These are phyloP conservation scores for Quercus lobata DNA, from an alignment of 331 rosid genomes.

Conservation along the genomic window DNA sequence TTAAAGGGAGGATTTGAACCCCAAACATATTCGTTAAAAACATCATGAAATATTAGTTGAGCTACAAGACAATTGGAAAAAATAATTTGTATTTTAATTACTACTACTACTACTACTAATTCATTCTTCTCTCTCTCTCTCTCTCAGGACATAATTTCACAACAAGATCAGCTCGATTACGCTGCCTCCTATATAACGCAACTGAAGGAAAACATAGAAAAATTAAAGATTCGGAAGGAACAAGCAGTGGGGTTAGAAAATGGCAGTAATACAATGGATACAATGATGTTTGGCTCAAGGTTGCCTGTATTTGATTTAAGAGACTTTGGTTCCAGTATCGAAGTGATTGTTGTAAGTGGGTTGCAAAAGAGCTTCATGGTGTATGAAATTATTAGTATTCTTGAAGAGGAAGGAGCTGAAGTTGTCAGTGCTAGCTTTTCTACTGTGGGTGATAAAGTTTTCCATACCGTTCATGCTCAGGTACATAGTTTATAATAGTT, in stretches of 20 bases:
- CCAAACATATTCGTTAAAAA: too few species aligned
- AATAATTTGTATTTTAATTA: too few species aligned
- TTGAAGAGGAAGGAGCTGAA: constrained; percentile 72
- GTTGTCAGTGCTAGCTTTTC: constrained; percentile 47
- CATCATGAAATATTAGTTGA: too few species aligned
- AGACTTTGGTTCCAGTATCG: constrained; percentile 46
- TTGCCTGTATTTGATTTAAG: constrained; percentile 46
- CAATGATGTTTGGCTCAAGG: background rate
- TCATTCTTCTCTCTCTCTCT: background rate
- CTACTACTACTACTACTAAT: background rate
- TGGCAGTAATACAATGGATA: background rate
- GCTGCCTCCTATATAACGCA: constrained; percentile 51
- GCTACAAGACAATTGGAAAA: too few species aligned
- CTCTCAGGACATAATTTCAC: constrained; percentile 44
- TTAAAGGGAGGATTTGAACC: too few species aligned
- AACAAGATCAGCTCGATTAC: constrained; percentile 51
- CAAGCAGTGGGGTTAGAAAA: constrained; percentile 14
- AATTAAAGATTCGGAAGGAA: constrained; percentile 40
- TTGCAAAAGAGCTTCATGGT: constrained; percentile 45
- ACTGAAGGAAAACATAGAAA: constrained; percentile 39
- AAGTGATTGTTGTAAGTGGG: constrained; percentile 53
- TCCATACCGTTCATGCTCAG: constrained; percentile 58
- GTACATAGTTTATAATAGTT: constrained; percentile 13
- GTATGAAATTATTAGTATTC: constrained; percentile 38
- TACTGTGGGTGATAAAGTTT: constrained; percentile 33